phyloP scores from a whole-genome alignment of 768 basidiomycete species.

The Hygrophoropsis aurantiaca region DNA sequence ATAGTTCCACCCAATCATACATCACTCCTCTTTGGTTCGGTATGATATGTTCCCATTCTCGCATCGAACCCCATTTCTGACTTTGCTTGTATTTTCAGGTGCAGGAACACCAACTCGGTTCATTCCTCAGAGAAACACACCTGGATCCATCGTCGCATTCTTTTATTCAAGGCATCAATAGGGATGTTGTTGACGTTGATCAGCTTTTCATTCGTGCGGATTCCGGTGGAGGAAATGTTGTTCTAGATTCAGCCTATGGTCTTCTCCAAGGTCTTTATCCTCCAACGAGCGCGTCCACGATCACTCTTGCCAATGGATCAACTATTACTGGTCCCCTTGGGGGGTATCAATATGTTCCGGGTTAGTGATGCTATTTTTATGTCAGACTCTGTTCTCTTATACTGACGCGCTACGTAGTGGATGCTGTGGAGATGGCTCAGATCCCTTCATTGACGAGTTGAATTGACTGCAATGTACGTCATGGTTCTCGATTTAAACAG shows the following conservation, averaged over 20 bases:
- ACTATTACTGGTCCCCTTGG: slow-evolving; percentile 67
- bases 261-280: slow-evolving; percentile 78
- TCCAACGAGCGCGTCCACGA: slow-evolving; percentile 61
- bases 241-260: slow-evolving; percentile 80
- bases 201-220: slow-evolving; percentile 77
- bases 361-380: not conserved
- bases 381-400: not conserved
- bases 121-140: slow-evolving; percentile 59
- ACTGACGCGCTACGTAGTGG: not conserved
- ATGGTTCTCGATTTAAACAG: no score
- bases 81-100: slow-evolving; percentile 41
- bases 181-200: slow-evolving; percentile 64
- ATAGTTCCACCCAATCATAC: slow-evolving; percentile 60
- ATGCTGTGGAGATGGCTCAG: slow-evolving; percentile 53
- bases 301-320: slow-evolving; percentile 70
- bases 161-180: slow-evolving; percentile 64
- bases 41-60: slow-evolving; percentile 25
- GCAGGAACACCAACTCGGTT: slow-evolving; percentile 66
- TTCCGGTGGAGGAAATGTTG: slow-evolving; percentile 75
- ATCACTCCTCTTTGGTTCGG: slow-evolving; percentile 76
- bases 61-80: not conserved
- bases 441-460: slow-evolving; percentile 69
- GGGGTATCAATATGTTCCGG: slow-evolving; percentile 76
- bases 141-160: slow-evolving; percentile 60
- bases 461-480: slow-evolving; percentile 15